Evolutionary conservation across 345 rosid species (phyloP).

Genomic region (Chamaenerion angustifolium): DNA sequence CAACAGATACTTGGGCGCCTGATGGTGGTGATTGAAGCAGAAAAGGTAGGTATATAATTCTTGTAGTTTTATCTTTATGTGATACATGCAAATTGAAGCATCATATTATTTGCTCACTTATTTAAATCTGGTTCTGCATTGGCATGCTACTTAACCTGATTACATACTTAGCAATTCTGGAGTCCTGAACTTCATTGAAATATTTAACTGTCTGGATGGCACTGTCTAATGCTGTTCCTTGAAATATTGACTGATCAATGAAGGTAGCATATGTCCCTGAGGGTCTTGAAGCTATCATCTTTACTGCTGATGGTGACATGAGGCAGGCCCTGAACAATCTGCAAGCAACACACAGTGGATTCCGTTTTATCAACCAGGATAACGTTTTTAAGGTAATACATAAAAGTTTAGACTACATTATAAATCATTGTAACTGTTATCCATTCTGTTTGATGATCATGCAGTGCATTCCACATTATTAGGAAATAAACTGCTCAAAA

Average conservation of each 20-base stretch:
- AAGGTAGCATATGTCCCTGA: constrained; percentile 90
- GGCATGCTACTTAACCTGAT: no score
- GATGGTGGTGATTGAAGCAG: constrained; percentile 74
- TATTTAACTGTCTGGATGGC: no score
- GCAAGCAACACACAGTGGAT: constrained; percentile 92
- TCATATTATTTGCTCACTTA: no score
- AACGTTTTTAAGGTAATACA: constrained; percentile 81
- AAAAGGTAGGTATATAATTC: constrained; percentile 34
- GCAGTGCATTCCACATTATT: no score
- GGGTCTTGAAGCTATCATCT: constrained; percentile 95
- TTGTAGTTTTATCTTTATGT: not conserved
- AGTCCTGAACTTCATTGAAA: not conserved
- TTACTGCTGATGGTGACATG: constrained; percentile 99
- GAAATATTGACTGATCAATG: constrained; percentile 11
- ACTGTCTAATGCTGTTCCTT: no score
- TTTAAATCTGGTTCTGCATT: no score
- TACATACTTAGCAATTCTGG: no score
- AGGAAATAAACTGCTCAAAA: no score
- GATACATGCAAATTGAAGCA: no score
- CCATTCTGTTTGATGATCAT: no score
- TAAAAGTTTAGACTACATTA: no score
- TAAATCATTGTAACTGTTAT: no score
- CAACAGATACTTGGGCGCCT: constrained; percentile 89
- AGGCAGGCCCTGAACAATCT: constrained; percentile 93
- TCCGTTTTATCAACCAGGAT: constrained; percentile 84